Evolutionary conservation across 768 basidiomycete species (phyloP), one percentile per base, ranked within the genome.

Genomic region (Suillus hirtellus): DNA sequence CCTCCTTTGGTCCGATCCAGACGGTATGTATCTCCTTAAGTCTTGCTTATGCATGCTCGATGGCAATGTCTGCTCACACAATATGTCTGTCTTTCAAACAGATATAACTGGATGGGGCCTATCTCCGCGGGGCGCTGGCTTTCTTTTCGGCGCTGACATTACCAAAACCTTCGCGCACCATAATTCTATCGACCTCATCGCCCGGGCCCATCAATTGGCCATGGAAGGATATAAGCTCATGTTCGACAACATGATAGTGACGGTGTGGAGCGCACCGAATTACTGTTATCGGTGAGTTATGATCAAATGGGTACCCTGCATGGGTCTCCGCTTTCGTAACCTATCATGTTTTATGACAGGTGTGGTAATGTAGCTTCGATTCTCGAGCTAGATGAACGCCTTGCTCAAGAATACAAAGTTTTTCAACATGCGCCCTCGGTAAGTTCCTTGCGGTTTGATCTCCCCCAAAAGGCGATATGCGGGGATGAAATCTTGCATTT

Each of bases 151-250:
- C 42, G 89, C 87, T 12, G 93, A 97, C 75, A 93, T 95, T 60
- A 94, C 94, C 17, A 91, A 94, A 79, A 71, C 82, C 27, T 99
- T 99, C 72, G 89, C 89, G 10, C 95, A 96, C 76, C 83, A 89
- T 68, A 99, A 99, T 71, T 89, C 86, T 27, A 89, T 99, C 69
- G 95, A 95, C 76, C 86, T 99, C 70, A 95, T 99, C 72, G 96
- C 96, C 19, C 83, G 96, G 54, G 96, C 96, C 17, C 96, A 99
- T 80, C 96, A 99, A 73, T 88, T 99, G 40, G 96, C 93, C 1
- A 96, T 96, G 93, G 95, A 97, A 77, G 95, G 95, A 24, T 97
- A 86, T 78, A 98, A 97, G 79, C 84, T 95, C 75, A 96, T 98
- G 95, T 97, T 97, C 70, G 96, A 99, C 76, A 81, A 86, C 60